Percentiles rank a stretch among this genome's conserved stretches.
Evolutionary conservation across 169 alveolate genomes (phyloP).

Genomic region (Eimeria acervulina): DNA sequence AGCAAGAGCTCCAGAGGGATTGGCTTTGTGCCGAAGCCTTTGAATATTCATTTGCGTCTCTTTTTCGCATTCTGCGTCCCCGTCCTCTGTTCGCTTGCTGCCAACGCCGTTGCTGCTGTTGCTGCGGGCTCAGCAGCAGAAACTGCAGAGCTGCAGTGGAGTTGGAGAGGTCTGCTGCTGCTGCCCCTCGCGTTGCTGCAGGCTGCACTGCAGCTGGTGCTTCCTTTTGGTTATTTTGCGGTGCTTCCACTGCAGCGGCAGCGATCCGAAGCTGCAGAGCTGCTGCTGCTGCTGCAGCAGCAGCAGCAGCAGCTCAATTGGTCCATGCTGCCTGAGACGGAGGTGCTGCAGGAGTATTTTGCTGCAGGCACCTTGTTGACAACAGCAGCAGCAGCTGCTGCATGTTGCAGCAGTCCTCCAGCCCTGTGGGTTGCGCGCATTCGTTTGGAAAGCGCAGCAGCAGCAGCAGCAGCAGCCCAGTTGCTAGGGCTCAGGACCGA

Average conservation of each 20-base stretch:
- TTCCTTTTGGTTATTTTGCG: not conserved
- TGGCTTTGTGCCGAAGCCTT: not conserved
- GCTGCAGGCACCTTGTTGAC: constrained; percentile 66
- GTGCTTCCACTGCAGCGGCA: constrained; percentile 41
- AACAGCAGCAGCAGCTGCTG: constrained; percentile 51
- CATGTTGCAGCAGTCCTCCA: constrained; percentile 47
- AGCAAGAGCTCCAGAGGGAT: constrained; percentile 17
- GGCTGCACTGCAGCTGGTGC: constrained; percentile 47
- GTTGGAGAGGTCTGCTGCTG: constrained; percentile 8
- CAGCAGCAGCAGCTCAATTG: constrained; percentile 14
- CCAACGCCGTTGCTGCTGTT: constrained; percentile 32
- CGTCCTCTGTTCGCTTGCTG: not conserved
- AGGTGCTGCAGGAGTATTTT: constrained; percentile 38
- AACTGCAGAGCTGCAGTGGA: not conserved
- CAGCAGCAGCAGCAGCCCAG: constrained; percentile 1
- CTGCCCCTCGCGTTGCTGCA: constrained; percentile 19
- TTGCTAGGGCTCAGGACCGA: not conserved
- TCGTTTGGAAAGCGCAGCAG: constrained; percentile 59
- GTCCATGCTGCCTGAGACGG: constrained; percentile 23
- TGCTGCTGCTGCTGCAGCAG: constrained; percentile 53
- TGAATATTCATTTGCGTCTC: not conserved
- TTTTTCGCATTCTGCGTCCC: constrained; percentile 22
- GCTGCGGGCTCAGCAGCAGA: not conserved
- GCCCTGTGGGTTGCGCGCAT: constrained; percentile 16
- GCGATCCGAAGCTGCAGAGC: constrained; percentile 15